Evolutionary conservation across 1,284 basidiomycete species (phyloP).

Genomic region (Tilletia walkeri): DNA sequence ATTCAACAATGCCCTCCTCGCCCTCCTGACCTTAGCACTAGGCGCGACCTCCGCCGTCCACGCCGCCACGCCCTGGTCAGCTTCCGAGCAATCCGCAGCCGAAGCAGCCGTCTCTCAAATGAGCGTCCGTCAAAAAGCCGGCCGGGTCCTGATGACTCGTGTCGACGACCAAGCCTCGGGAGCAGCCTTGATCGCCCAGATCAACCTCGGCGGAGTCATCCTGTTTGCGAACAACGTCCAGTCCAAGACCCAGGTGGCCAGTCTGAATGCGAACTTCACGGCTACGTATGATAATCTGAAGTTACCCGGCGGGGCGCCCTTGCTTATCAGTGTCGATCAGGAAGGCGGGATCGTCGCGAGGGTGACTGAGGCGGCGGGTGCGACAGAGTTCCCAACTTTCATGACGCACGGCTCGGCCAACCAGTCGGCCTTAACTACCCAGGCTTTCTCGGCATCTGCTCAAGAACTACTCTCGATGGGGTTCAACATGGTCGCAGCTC

Average conservation of each 20-base stretch:
- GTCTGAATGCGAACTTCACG: neutral
- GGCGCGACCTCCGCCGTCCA: neutral
- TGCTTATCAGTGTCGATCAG: neutral
- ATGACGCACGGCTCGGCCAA: conserved; percentile 9
- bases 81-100: neutral
- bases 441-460: neutral
- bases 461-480: neutral
- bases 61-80: neutral
- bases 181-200: neutral
- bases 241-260: neutral
- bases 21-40: neutral
- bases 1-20: neutral
- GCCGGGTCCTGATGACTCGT: neutral
- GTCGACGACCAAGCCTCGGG: neutral
- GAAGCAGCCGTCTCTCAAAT: neutral
- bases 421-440: neutral
- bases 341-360: conserved; percentile 1
- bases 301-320: neutral
- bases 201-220: conserved; percentile 3
- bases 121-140: conserved; percentile 3
- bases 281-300: neutral
- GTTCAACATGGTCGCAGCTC: conserved; percentile 5
- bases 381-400: neutral
- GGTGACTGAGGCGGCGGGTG: neutral
- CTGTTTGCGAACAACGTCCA: conserved; percentile 1